Conservation (phyloP, 768 basidiomycete genomes). For the Boletus rubescentipes region DNA sequence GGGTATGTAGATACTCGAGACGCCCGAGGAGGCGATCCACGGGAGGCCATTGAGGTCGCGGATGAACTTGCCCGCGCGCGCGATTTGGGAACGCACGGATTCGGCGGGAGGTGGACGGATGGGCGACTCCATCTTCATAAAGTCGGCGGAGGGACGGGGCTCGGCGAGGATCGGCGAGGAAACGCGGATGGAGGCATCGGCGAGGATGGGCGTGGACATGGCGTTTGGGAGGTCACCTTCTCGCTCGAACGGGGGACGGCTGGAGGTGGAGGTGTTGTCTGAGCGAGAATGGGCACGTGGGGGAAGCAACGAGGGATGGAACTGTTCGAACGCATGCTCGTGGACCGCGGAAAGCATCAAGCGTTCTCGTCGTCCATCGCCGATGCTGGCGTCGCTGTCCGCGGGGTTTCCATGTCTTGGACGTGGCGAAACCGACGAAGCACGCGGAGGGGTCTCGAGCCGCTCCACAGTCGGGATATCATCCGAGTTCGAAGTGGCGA, state of each 20-base stretch:
- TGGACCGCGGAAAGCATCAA: slow-evolving; percentile 25
- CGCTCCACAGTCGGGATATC: slow-evolving; percentile 31
- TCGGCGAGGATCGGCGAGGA: slow-evolving; percentile 42
- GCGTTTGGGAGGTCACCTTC: slow-evolving; percentile 26
- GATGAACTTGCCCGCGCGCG: slow-evolving; percentile 37
- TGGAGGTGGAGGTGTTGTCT: slow-evolving; percentile 22
- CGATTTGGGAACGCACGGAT: slow-evolving; percentile 36
- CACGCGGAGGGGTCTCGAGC: slow-evolving; percentile 25
- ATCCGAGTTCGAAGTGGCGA: slow-evolving; percentile 25
- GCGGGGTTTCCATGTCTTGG: slow-evolving; percentile 12
- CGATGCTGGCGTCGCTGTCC: slow-evolving; percentile 22
- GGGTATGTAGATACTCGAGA: slow-evolving; percentile 49
- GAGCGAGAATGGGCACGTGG: slow-evolving; percentile 22
- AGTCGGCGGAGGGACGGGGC: slow-evolving; percentile 44
- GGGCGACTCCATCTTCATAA: slow-evolving; percentile 48
- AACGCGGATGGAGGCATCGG: slow-evolving; percentile 22
- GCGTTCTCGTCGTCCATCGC: slow-evolving; percentile 26
- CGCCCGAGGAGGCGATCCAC: slow-evolving; percentile 46
- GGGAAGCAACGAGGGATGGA: slow-evolving; percentile 10
- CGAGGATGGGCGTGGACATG: slow-evolving; percentile 31
- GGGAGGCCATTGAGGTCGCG: slow-evolving; percentile 42
- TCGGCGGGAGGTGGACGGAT: slow-evolving; percentile 39
- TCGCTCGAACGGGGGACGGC: slow-evolving; percentile 23
- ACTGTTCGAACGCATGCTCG: slow-evolving; percentile 23
- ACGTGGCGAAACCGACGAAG: slow-evolving; percentile 25